Percentiles rank a stretch among this genome's conserved stretches.
Evolutionary conservation across 2,329 filamentous ascomycete species (phyloP).

Genomic region (Beauveria sp.): DNA sequence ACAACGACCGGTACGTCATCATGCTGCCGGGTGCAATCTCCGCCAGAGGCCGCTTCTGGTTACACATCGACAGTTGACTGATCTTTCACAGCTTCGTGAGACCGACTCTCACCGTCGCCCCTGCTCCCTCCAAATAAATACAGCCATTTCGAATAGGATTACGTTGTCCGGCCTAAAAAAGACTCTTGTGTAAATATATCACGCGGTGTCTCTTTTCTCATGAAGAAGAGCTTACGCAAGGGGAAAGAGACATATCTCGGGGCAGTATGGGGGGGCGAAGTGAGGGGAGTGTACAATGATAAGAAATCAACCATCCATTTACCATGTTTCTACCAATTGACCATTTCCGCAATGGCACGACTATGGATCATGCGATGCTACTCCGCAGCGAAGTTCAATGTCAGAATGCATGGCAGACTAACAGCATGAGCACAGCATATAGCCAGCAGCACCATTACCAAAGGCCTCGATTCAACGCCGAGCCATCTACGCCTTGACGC

Average conservation of each 20-base stretch:
- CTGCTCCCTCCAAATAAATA: constrained; percentile 52
- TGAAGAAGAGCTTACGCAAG: neutral
- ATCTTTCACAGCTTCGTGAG: constrained; percentile 60
- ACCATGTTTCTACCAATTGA: neutral
- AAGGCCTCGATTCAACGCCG: neutral
- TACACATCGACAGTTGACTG: neutral
- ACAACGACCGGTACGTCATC: constrained; percentile 69
- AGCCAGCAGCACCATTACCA: neutral
- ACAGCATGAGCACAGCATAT: neutral
- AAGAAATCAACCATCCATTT: constrained; percentile 3
- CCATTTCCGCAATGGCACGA: neutral
- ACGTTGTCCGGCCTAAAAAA: neutral
- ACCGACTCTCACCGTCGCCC: constrained; percentile 70
- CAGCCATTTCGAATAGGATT: neutral
- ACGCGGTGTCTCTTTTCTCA: neutral
- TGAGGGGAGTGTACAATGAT: neutral
- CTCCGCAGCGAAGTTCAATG: neutral
- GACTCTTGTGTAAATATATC: constrained; percentile 14
- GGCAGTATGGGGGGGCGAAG: neutral
- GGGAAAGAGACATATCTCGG: neutral
- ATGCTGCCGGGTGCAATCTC: neutral
- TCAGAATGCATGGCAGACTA: neutral
- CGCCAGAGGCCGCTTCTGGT: neutral
- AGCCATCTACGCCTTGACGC: constrained; percentile 1
- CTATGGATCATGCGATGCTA: neutral